Percentiles rank a stretch among this genome's conserved stretches.
phyloP scores from a whole-genome alignment of 352 stramenopile genomes.

The Thalassiosira oceanica region DNA sequence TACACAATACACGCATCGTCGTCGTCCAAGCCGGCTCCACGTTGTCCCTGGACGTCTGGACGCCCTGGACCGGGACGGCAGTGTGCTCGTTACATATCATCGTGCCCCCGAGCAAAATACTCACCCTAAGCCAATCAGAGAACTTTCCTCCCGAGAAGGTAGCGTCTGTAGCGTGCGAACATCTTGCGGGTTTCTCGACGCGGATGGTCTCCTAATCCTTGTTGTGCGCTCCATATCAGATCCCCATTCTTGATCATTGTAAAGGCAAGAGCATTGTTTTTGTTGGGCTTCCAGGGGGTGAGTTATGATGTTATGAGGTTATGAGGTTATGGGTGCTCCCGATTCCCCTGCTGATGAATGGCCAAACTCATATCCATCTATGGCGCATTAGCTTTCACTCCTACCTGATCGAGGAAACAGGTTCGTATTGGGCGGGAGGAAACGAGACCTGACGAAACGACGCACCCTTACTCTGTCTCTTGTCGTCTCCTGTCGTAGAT shows the following conservation, averaged over 20 bases:
- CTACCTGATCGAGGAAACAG: conserved; percentile 64
- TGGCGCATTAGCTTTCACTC: conserved; percentile 79
- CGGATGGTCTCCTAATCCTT: neutral
- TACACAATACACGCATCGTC: neutral
- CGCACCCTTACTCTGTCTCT: neutral
- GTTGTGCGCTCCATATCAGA: conserved; percentile 22
- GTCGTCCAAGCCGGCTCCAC: neutral
- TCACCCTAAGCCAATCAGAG: conserved; percentile 11
- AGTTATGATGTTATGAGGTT: too few relatives aligned
- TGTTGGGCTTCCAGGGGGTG: conserved; percentile 73
- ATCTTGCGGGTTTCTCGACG: neutral
- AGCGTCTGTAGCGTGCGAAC: conserved; percentile 11
- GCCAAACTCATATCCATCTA: too few relatives aligned
- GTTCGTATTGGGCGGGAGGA: neutral
- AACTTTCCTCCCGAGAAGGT: conserved; percentile 49
- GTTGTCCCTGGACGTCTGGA: neutral
- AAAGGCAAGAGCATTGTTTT: conserved; percentile 65
- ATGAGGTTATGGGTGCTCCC: too few relatives aligned
- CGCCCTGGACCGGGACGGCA: too few relatives aligned
- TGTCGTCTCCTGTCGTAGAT: conserved; percentile 59
- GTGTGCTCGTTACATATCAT: neutral
- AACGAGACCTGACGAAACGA: neutral
- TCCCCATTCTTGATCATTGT: conserved; percentile 60
- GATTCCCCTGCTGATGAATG: too few relatives aligned
- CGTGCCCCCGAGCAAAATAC: neutral